A percentile compares a stretch with the other conserved stretches of the same genome.
Evolutionary conservation across 345 rosid species (phyloP).

Genomic region (Populus tremula): DNA sequence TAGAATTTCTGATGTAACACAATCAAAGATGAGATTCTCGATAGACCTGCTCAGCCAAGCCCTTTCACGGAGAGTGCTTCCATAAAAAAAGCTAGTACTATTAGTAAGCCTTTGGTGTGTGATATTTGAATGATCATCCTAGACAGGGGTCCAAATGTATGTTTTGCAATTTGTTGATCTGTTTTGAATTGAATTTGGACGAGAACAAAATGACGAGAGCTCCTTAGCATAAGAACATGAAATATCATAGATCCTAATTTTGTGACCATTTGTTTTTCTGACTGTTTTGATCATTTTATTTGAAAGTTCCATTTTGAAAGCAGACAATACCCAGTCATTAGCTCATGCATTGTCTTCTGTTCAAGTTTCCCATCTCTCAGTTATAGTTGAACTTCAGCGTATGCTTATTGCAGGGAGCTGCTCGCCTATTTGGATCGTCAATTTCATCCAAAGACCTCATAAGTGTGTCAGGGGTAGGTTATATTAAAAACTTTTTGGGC

Average conservation of each 20-base stretch:
- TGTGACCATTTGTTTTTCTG: not conserved
- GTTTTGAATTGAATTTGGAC: not conserved
- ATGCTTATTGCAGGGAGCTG: conserved; percentile 73
- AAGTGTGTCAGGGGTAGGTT: conserved; percentile 83
- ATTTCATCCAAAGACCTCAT: conserved; percentile 75
- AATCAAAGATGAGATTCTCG: not conserved
- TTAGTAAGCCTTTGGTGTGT: not conserved
- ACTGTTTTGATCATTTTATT: not conserved
- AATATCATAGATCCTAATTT: not conserved
- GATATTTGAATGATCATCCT: not conserved
- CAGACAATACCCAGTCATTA: not conserved
- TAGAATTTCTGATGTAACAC: not conserved
- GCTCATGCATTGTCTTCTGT: not conserved
- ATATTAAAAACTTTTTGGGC: conserved; percentile 1
- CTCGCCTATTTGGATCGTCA: conserved; percentile 87
- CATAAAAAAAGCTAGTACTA: not conserved
- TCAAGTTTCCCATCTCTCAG: not conserved
- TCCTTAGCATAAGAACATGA: not conserved
- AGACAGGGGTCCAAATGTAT: not conserved
- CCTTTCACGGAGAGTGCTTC: not conserved
- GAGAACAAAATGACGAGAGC: not conserved
- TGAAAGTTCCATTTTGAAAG: not conserved
- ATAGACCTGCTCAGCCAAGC: not conserved
- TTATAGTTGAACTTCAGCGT: not conserved
- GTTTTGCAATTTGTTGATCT: not conserved